phyloP scores from a whole-genome alignment of 352 stramenopile genomes.

The Thalassiosira tumida region DNA sequence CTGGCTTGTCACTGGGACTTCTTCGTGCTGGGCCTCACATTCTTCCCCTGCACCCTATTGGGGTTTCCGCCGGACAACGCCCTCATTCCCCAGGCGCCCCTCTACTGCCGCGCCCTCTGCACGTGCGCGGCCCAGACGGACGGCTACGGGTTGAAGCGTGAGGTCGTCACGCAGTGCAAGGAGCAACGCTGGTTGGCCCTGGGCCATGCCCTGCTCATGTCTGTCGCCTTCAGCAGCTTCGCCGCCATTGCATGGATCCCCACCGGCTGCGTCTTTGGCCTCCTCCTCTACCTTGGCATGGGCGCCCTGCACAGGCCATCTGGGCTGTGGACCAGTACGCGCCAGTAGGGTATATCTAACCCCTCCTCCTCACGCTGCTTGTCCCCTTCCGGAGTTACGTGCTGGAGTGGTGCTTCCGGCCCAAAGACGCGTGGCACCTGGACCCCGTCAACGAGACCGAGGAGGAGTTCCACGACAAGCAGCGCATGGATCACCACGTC shows the following conservation, averaged over 20 bases:
- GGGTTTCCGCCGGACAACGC: constrained; percentile 81
- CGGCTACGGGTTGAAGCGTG: constrained; percentile 70
- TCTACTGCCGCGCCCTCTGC: constrained; percentile 78
- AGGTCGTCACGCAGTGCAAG: constrained; percentile 78
- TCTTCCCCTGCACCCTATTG: constrained; percentile 82
- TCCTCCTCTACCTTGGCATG: constrained; percentile 83
- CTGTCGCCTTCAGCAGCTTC: constrained; percentile 75
- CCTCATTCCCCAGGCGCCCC: constrained; percentile 82
- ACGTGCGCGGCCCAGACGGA: constrained; percentile 63
- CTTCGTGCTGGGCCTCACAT: constrained; percentile 82
- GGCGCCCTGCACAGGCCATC: constrained; percentile 75
- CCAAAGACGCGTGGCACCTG: constrained; percentile 73
- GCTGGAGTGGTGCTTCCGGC: constrained; percentile 58
- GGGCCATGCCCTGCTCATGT: constrained; percentile 82
- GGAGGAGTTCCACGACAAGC: constrained; percentile 55
- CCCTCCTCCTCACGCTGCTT: constrained; percentile 65
- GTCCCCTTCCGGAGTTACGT: constrained; percentile 79
- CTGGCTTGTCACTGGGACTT: constrained; percentile 85
- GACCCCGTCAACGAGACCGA: constrained; percentile 74
- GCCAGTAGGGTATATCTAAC: constrained; percentile 79
- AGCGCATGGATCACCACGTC: constrained; percentile 13
- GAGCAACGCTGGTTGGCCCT: constrained; percentile 81
- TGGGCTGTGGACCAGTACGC: constrained; percentile 78
- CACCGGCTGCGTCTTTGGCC: constrained; percentile 75
- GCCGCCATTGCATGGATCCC: constrained; percentile 80